These are phyloP conservation scores for Botrytis pseudocinerea DNA, from an alignment of 2,329 filamentous ascomycete genomes.

Conservation along the genomic window DNA sequence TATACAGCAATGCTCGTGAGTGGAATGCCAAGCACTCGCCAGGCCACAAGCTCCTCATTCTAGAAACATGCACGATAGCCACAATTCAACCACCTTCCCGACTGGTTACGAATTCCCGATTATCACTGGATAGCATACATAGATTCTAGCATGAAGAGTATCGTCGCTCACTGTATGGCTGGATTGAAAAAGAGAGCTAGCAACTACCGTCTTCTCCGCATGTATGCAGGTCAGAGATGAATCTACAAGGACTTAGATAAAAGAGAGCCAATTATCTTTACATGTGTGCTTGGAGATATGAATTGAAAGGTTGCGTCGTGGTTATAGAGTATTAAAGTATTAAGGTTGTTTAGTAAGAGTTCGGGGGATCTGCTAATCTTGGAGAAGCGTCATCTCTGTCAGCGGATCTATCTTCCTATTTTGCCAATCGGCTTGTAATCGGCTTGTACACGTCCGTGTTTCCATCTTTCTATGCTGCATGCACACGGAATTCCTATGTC, in stretches of 20 bases:
- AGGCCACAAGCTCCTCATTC: conserved; percentile 14
- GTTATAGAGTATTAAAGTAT: not conserved
- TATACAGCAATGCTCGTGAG: conserved; percentile 9
- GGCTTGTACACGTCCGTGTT: not conserved
- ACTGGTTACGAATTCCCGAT: conserved; percentile 1
- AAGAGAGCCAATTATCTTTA: conserved; percentile 8
- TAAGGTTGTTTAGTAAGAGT: not conserved
- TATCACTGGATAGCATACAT: not conserved
- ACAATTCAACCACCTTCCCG: conserved; percentile 18
- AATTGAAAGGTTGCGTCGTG: not conserved
- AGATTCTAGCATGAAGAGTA: not conserved
- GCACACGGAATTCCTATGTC: not conserved
- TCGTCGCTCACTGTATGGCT: not conserved
- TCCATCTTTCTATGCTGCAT: conserved; percentile 2
- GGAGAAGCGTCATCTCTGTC: conserved; percentile 11
- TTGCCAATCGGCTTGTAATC: not conserved
- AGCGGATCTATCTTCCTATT: conserved; percentile 6
- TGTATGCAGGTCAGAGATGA: conserved; percentile 16
- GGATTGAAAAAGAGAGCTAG: not conserved
- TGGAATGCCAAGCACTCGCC: conserved; percentile 22
- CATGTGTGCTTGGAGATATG: conserved; percentile 13
- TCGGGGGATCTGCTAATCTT: not conserved
- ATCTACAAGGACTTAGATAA: conserved; percentile 10
- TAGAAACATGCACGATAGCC: conserved; percentile 14
- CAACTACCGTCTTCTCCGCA: conserved; percentile 13